Conservation (phyloP, 352 stramenopile species). For the Blastocystis hominis region DNA sequence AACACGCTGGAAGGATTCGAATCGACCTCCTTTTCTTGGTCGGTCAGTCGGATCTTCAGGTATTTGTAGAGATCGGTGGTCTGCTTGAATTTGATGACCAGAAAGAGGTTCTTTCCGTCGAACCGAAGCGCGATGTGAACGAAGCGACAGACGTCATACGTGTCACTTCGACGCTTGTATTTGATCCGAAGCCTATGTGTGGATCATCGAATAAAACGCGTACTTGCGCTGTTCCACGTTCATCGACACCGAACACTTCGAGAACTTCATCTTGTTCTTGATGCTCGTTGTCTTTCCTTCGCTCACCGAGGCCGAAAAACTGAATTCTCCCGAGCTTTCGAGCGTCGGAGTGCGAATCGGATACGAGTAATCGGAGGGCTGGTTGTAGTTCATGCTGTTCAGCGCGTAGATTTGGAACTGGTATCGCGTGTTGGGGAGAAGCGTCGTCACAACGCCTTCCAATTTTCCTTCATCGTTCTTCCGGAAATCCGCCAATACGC, state of each 20-base stretch:
- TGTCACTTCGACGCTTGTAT: not conserved
- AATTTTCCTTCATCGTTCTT: not conserved
- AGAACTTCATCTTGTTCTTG: constrained; percentile 8
- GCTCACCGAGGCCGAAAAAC: not conserved
- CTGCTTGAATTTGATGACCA: constrained; percentile 18
- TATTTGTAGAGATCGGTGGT: not conserved
- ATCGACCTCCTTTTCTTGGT: not conserved
- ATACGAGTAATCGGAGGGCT: not conserved
- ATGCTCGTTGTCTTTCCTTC: not conserved
- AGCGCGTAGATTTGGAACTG: constrained; percentile 18
- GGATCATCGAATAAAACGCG: not conserved
- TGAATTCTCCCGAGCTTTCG: not conserved
- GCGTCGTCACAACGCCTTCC: not conserved
- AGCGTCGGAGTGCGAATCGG: not conserved
- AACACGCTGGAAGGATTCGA: not conserved
- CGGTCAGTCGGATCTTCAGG: constrained; percentile 24
- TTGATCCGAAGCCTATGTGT: not conserved
- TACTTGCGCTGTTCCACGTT: constrained; percentile 8
- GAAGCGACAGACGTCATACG: not conserved
- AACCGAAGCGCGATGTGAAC: not conserved
- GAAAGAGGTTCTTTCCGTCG: not conserved
- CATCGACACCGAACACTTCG: not conserved
- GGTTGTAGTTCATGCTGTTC: constrained; percentile 22
- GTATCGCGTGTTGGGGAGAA: constrained; percentile 19
- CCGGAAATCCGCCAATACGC: not conserved